Evolutionary conservation across 192 early-diverging fungal species (phyloP).

Genomic region (Coemansia sp.): DNA sequence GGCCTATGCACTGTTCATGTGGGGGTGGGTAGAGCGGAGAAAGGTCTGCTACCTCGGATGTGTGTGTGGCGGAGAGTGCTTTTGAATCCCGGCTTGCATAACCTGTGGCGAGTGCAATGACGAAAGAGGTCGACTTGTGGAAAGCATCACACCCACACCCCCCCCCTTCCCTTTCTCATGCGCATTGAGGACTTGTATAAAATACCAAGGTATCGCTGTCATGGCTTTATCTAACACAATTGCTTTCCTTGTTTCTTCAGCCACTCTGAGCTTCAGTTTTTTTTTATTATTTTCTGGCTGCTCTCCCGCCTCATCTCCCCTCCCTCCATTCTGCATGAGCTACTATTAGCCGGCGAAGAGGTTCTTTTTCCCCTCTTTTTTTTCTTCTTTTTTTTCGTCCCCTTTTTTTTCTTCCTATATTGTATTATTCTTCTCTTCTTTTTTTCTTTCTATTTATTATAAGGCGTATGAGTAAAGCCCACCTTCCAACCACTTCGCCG

Average conservation of each 20-base stretch:
- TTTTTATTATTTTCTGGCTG: too few species aligned
- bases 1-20: background rate
- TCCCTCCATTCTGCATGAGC: background rate
- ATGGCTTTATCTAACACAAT: too few species aligned
- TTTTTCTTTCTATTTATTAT: slow-evolving; percentile 1
- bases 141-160: background rate
- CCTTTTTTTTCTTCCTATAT: background rate
- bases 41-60: too few species aligned
- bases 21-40: background rate
- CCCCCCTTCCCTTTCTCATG: background rate
- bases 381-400: background rate
- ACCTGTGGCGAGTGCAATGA: background rate
- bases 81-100: background rate
- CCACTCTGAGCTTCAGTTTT: too few species aligned
- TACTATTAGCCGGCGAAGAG: background rate
- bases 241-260: too few species aligned
- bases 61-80: background rate
- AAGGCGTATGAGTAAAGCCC: slow-evolving; percentile 12
- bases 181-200: background rate
- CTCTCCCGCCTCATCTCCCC: background rate
- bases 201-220: background rate
- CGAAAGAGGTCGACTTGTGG: too few species aligned
- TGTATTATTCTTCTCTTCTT: background rate
- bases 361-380: background rate
- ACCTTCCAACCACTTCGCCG: background rate